Conservation (phyloP, 257 asterid species). For the Solanum neorickii region DNA sequence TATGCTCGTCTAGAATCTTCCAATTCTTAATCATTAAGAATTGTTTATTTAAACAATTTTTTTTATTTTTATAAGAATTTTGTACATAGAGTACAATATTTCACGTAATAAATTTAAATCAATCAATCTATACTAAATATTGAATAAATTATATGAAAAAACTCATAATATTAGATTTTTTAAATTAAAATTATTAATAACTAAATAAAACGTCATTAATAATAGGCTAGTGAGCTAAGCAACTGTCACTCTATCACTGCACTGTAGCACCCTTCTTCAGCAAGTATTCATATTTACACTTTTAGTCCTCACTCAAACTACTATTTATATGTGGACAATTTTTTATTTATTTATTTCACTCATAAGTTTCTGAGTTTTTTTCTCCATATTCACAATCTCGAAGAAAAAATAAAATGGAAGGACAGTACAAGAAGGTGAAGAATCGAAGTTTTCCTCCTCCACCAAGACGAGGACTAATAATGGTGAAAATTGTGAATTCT, state of each 20-base stretch:
- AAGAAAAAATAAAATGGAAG: neutral
- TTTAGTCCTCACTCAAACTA: neutral
- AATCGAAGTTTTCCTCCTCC: neutral
- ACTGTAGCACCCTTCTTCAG: neutral
- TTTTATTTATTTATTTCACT: neutral
- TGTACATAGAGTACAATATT: neutral
- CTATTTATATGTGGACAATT: neutral
- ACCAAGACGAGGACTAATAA: conserved; percentile 3
- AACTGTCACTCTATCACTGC: neutral
- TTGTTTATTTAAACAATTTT: too few species aligned
- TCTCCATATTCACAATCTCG: neutral
- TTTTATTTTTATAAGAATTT: too few species aligned
- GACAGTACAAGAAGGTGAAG: neutral
- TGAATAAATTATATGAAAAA: neutral
- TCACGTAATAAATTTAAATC: neutral
- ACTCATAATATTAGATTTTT: too few species aligned
- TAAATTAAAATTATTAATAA: neutral
- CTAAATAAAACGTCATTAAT: neutral
- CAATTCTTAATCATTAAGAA: neutral
- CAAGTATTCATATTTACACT: neutral
- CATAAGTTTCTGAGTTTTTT: neutral
- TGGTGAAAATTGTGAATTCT: neutral
- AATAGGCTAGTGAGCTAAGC: neutral
- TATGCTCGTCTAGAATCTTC: neutral
- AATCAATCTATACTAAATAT: too few species aligned